phyloP scores from a whole-genome alignment of 176 grass and related monocot genomes.

The Carex kokanica region DNA sequence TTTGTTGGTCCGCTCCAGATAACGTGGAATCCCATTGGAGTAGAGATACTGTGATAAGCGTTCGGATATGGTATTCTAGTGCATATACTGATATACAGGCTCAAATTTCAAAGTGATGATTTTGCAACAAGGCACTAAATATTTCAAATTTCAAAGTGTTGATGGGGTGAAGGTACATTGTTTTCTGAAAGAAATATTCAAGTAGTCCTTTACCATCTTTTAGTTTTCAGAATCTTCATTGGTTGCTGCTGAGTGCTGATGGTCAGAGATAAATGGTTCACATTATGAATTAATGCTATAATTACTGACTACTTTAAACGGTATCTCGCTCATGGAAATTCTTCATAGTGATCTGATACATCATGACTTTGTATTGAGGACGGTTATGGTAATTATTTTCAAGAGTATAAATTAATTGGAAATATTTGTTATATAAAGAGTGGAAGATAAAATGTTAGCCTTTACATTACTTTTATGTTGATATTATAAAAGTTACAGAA shows the following conservation, averaged over 20 bases:
- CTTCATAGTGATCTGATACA: background rate
- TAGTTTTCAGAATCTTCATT: background rate
- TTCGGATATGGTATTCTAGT: too few relatives aligned
- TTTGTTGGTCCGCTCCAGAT: too few relatives aligned
- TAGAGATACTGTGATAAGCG: too few relatives aligned
- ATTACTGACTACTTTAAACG: background rate
- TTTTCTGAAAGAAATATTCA: background rate
- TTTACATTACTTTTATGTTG: too few relatives aligned
- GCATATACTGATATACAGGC: background rate
- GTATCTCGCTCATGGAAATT: background rate
- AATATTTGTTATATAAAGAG: too few relatives aligned
- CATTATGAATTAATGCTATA: background rate
- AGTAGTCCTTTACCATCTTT: background rate
- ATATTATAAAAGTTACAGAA: too few relatives aligned
- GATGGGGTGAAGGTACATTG: background rate
- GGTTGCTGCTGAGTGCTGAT: background rate
- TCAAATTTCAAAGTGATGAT: background rate
- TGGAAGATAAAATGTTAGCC: too few relatives aligned
- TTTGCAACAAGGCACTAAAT: background rate
- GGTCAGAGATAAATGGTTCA: background rate
- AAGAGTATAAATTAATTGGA: too few relatives aligned
- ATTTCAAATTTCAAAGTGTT: background rate
- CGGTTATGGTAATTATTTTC: too few relatives aligned
- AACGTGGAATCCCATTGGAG: too few relatives aligned
- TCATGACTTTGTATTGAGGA: background rate